These are phyloP conservation scores for Boletus reticulatus DNA, from an alignment of 768 basidiomycete genomes.

Conservation along the genomic window DNA sequence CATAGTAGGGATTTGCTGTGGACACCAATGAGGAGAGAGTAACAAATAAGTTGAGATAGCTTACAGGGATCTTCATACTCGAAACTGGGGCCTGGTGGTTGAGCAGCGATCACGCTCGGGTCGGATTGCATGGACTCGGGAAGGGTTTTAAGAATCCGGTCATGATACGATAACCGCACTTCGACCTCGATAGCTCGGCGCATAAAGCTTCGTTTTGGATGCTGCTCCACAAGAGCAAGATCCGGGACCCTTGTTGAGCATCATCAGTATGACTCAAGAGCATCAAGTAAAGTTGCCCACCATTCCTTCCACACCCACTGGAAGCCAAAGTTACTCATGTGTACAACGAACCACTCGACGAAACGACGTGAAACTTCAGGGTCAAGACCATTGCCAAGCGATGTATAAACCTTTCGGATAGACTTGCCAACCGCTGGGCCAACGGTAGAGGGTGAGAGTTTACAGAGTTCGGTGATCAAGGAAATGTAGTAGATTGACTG, in stretches of 20 bases:
- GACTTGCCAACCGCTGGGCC: conserved; percentile 97
- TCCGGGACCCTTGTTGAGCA: conserved; percentile 76
- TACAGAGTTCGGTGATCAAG: conserved; percentile 91
- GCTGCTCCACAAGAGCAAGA: conserved; percentile 64
- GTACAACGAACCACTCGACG: conserved; percentile 93
- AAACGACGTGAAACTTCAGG: conserved; percentile 79
- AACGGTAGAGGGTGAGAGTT: conserved; percentile 86
- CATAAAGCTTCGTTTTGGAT: conserved; percentile 89
- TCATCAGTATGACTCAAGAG: background rate
- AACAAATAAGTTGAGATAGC: conserved; percentile 16
- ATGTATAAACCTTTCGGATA: conserved; percentile 79
- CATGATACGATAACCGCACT: conserved; percentile 88
- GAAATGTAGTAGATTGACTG: conserved; percentile 85
- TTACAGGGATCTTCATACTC: conserved; percentile 80
- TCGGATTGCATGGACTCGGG: conserved; percentile 79
- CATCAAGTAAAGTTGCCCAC: conserved; percentile 40
- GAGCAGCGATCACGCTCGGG: conserved; percentile 58
- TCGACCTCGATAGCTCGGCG: conserved; percentile 86
- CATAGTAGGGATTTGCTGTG: conserved; percentile 72
- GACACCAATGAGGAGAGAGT: background rate
- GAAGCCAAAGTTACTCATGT: conserved; percentile 98
- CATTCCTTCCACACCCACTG: conserved; percentile 99
- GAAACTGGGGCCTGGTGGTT: conserved; percentile 76
- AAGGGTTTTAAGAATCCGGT: conserved; percentile 85
- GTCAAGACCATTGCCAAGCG: conserved; percentile 84